Conservation (phyloP, 345 rosid species). For the Linum usitatissimum region DNA sequence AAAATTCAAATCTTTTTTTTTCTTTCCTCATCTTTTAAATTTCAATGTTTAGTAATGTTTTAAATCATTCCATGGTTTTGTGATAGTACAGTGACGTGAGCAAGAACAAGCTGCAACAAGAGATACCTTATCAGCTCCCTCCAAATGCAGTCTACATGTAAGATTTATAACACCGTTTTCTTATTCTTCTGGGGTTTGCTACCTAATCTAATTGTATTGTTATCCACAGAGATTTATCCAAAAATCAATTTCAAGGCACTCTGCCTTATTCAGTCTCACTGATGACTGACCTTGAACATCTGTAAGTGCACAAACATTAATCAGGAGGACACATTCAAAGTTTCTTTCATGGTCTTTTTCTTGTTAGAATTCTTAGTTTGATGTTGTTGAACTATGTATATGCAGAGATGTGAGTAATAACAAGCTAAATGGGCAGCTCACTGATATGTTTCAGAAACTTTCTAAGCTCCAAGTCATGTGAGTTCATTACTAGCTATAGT, state of each 20-base stretch:
- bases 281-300: slow-evolving; percentile 47
- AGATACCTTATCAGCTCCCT: slow-evolving; percentile 92
- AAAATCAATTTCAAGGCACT: slow-evolving; percentile 62
- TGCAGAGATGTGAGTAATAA: slow-evolving; percentile 61
- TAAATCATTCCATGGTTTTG: slow-evolving; percentile 17
- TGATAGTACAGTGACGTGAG: slow-evolving; percentile 80
- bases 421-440: slow-evolving; percentile 64
- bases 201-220: neutral
- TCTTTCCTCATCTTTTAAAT: slow-evolving; percentile 3
- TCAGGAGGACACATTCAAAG: too few relatives aligned
- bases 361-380: slow-evolving; percentile 5
- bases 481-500: slow-evolving; percentile 16
- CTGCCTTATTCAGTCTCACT: slow-evolving; percentile 83
- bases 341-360: too few relatives aligned
- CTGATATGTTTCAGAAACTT: slow-evolving; percentile 76
- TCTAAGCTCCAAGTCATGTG: slow-evolving; percentile 55
- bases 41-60: too few relatives aligned
- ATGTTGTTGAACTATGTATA: slow-evolving; percentile 4
- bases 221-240: slow-evolving; percentile 69
- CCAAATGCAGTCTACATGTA: slow-evolving; percentile 56
- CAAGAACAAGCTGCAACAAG: slow-evolving; percentile 67
- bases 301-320: slow-evolving; percentile 35
- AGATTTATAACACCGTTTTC: slow-evolving; percentile 12
- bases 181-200: neutral
- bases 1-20: slow-evolving; percentile 19